Percentiles rank a stretch among this genome's conserved stretches.
phyloP scores from a whole-genome alignment of 192 early-diverging fungal species.

The Linnemannia exigua region DNA sequence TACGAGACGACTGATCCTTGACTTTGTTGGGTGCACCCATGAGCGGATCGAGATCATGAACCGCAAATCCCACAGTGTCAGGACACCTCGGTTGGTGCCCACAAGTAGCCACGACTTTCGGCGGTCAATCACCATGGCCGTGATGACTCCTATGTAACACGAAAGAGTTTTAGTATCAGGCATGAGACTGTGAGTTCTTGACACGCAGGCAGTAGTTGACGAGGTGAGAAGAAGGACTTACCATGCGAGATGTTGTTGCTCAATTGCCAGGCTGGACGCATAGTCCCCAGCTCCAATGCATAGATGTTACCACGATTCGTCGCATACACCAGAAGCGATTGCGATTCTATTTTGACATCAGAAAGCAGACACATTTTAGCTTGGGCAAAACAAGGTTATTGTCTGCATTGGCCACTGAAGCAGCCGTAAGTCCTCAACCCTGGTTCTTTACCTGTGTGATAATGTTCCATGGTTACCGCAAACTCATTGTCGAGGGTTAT shows the following conservation, averaged over 20 bases:
- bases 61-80: constrained; percentile 84
- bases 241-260: constrained; percentile 69
- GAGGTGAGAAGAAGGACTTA: constrained; percentile 13
- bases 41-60: constrained; percentile 78
- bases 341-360: constrained; percentile 56
- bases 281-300: constrained; percentile 81
- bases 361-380: not conserved
- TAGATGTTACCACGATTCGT: constrained; percentile 79
- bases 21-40: constrained; percentile 82
- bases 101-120: constrained; percentile 76
- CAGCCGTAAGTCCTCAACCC: too few species aligned
- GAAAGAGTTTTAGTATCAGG: not conserved
- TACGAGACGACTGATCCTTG: constrained; percentile 69
- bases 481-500: constrained; percentile 71
- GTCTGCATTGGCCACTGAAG: not conserved
- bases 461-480: constrained; percentile 75
- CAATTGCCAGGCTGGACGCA: constrained; percentile 75
- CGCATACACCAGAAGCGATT: constrained; percentile 79
- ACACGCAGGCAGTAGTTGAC: not conserved
- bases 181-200: too few species aligned
- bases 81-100: constrained; percentile 82
- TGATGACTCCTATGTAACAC: constrained; percentile 68
- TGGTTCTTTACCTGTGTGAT: constrained; percentile 68
- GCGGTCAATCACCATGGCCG: constrained; percentile 75
- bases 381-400: not conserved